Evolutionary conservation across 192 early-diverging fungal genomes (phyloP), one percentile per base, ranked within the genome.

Genomic region (Coemansia sp.): DNA sequence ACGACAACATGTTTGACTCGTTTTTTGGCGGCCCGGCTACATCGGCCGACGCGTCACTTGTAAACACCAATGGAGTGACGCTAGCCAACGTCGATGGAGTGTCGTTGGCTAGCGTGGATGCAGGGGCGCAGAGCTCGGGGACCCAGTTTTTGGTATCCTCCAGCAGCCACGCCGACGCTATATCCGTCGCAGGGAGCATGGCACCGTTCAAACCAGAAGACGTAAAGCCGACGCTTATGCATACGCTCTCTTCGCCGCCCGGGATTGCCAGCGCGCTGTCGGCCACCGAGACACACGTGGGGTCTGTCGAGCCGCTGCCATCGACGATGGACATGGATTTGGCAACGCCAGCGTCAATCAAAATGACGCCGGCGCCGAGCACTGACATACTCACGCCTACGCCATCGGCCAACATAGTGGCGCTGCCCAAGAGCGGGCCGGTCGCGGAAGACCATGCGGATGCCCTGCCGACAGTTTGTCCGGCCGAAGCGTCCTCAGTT

Each of bases 1-100:
- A 67, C 38, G 73, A 76, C 38, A 67, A 69, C 22, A 64, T 71
- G 60, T 67, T 77, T 51, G 68, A 71, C 29, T 70, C 68, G 21
- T 71, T 71, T 27, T 77, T 77, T 58, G 68, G 64, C 27, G 64
- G 64, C 3, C 45, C 64, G 3, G 23, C 64, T 1, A 52, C 64
- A n/a, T 32, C 60, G 33, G 43, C 50, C 0, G 30, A 29, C 5
- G 28, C n/a, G n/a, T n/a, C n/a, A n/a, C n/a, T n/a, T n/a, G n/a
- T n/a, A n/a, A n/a, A n/a, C n/a, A n/a, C n/a, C n/a, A n/a, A n/a
- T n/a, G n/a, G n/a, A n/a, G n/a, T n/a, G n/a, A n/a, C n/a, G n/a
- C n/a, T n/a, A n/a, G n/a, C n/a, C n/a, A n/a, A n/a, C n/a, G n/a
- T n/a, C n/a, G n/a, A n/a, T n/a, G n/a, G n/a, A n/a, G n/a, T 40